Evolutionary conservation across 371 early-diverging fungal species (phyloP).

Genomic region (Zancudomyces culisetae): DNA sequence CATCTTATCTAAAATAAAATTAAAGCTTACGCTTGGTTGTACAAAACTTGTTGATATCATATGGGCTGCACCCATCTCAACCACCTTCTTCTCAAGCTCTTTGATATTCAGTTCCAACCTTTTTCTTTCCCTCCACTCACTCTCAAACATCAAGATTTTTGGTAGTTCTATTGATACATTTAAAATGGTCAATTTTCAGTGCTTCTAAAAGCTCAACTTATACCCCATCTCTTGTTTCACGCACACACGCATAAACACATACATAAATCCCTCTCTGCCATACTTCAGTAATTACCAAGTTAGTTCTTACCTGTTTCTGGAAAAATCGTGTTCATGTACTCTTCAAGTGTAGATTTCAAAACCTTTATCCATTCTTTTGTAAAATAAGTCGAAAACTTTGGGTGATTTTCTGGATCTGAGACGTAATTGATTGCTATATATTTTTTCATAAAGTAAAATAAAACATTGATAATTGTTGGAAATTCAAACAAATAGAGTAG

Average conservation of each 20-base stretch:
- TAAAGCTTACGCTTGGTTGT: not conserved
- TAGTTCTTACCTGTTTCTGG: constrained; percentile 11
- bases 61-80: not conserved
- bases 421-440: constrained; percentile 13
- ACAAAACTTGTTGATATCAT: not conserved
- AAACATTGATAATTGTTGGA: not conserved
- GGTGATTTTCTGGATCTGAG: constrained; percentile 8
- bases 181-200: not conserved
- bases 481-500: not conserved
- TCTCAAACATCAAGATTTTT: not conserved
- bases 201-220: not conserved
- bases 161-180: not conserved
- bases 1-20: not conserved
- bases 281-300: not conserved
- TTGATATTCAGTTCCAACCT: not conserved
- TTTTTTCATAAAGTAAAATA: not conserved
- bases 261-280: not conserved
- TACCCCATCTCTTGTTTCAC: not conserved
- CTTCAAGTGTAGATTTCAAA: constrained; percentile 11
- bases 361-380: constrained; percentile 15
- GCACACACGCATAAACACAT: not conserved
- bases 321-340: constrained; percentile 21
- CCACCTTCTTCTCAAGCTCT: not conserved
- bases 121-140: not conserved
- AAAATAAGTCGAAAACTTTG: constrained; percentile 23